A percentile compares a stretch with the other conserved stretches of the same genome.
Conservation (phyloP, 2,329 filamentous ascomycete genomes). For the Periconia macrospinosa region DNA sequence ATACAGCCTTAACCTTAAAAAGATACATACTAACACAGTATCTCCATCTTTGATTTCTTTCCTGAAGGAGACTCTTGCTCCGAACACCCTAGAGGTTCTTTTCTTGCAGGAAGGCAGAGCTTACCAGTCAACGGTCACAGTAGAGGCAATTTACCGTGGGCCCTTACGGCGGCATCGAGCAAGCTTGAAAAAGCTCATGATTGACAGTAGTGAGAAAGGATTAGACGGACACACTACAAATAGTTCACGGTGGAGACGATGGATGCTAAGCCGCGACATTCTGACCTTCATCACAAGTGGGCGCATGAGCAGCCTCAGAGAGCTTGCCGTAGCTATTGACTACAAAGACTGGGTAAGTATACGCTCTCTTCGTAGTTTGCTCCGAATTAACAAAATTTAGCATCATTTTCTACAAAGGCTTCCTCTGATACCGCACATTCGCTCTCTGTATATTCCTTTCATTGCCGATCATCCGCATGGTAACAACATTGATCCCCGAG, state of each 20-base stretch:
- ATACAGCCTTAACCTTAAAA: constrained; percentile 64
- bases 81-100: constrained; percentile 77
- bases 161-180: constrained; percentile 69
- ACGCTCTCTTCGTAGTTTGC: neutral
- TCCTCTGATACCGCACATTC: constrained; percentile 69
- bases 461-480: constrained; percentile 64
- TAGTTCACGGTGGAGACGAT: constrained; percentile 62
- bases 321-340: constrained; percentile 72
- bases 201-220: constrained; percentile 68
- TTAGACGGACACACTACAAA: constrained; percentile 43
- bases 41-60: constrained; percentile 71
- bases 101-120: constrained; percentile 70
- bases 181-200: constrained; percentile 72
- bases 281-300: constrained; percentile 75
- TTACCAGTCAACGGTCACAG: constrained; percentile 61
- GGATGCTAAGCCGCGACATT: constrained; percentile 71
- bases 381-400: constrained; percentile 45
- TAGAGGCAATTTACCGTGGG: constrained; percentile 72
- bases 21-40: constrained; percentile 74
- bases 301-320: constrained; percentile 70
- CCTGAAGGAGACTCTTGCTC: constrained; percentile 74
- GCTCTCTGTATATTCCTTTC: constrained; percentile 70
- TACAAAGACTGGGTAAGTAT: constrained; percentile 75
- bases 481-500: constrained; percentile 61
- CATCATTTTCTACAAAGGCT: constrained; percentile 78